Evolutionary conservation across 257 asterid genomes (phyloP).

Genomic region (Solanum appendiculatum): DNA sequence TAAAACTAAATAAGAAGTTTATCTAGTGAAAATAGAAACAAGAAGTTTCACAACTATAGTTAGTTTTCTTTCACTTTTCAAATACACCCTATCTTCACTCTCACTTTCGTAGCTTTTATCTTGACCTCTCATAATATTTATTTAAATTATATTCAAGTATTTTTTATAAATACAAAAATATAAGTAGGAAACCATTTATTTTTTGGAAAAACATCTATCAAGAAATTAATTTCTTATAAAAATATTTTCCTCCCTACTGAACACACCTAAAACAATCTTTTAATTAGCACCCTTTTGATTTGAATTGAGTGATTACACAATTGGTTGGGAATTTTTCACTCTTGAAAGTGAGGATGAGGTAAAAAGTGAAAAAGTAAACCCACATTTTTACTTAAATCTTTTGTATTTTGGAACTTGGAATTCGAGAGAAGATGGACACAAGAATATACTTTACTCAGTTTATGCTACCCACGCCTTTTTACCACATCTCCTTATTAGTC

Average conservation of each 20-base stretch:
- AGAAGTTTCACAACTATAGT: neutral
- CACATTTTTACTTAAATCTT: neutral
- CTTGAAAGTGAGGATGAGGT: neutral
- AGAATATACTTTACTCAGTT: neutral
- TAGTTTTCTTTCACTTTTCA: no score
- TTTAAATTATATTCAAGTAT: neutral
- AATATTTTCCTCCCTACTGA: no score
- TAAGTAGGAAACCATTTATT: no score
- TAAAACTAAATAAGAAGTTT: no score
- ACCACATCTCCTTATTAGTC: neutral
- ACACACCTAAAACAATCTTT: neutral
- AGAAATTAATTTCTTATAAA: no score
- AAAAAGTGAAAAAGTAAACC: neutral
- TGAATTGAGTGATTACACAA: neutral
- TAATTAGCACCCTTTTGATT: neutral
- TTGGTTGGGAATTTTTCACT: neutral
- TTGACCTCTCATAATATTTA: neutral
- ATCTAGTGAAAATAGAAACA: neutral
- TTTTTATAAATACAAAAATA: no score
- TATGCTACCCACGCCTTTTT: neutral
- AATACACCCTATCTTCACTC: fast-evolving
- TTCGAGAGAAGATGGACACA: neutral
- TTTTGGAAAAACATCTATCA: no score
- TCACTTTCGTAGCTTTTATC: fast-evolving
- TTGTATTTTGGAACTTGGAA: neutral